Evolutionary conservation across 345 rosid genomes (phyloP), one percentile per base, ranked within the genome.

Genomic region (Salix caprea): DNA sequence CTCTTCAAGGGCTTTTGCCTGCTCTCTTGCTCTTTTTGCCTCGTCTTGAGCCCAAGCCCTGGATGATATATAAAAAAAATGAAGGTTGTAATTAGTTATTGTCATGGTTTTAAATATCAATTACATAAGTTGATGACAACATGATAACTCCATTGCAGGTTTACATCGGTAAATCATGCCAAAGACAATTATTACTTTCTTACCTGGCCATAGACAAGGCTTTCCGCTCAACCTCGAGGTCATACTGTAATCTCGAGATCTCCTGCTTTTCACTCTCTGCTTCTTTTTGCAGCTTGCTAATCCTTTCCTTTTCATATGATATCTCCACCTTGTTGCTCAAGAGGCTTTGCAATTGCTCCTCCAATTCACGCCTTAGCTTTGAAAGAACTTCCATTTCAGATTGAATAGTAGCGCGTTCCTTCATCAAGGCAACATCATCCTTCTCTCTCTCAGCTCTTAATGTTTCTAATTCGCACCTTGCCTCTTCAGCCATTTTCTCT

Each of bases 21-120:
- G 92, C 70, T 88, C 94, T 70, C 84, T 89, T 44, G 93, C 97
- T 86, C 91, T 88, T 85, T 88, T 91, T 23, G 96, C 97, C 86
- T 93, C 99, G 60, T 93, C 94, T 84, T 91, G 91, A 7, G 99
- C 99, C 99, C 99, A 96, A 69, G 90, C 83, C 87, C 99, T 95
- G 80, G 37, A 82, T 74, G 18, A 69, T 21, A 30, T 52, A 75
- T 2, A 10, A 40, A 40, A 40, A 42, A 42, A 42, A 10, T 40
- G 14, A 42, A 11, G 14, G 46, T 9, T 4, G 26, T 19, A 9
- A 66, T 2, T 66, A 65, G n/a, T 74, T 7, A 46, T n/a, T 6
- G 58, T 58, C 2, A 28, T 56, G 19, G 42, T 39, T 18, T 26
- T 50, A 8, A 67, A 6, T 5, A 24, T 39, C 39, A 32, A 36